These are phyloP conservation scores for Boletus insuetus DNA, from an alignment of 768 basidiomycete genomes.

Conservation along the genomic window DNA sequence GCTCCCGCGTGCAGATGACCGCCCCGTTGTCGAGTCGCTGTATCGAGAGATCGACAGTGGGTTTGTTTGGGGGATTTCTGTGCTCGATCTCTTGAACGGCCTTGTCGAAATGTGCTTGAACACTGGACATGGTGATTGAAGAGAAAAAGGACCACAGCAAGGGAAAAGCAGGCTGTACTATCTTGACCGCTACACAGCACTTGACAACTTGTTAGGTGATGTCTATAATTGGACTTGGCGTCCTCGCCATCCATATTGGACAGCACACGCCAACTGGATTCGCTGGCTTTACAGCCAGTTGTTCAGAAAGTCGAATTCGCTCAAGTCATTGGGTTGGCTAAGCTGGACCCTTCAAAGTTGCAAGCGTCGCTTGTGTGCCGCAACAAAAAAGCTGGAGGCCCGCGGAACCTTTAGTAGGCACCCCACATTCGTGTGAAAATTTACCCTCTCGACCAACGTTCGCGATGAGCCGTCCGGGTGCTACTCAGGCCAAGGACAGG, in stretches of 20 bases:
- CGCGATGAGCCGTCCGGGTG: constrained; percentile 38
- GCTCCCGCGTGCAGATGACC: constrained; percentile 25
- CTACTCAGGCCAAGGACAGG: constrained; percentile 76
- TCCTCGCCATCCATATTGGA: background rate
- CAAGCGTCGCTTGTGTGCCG: constrained; percentile 4
- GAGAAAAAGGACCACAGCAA: constrained; percentile 9
- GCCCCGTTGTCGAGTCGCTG: constrained; percentile 26
- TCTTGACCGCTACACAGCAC: constrained; percentile 8
- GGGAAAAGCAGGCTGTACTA: background rate
- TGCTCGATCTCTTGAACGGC: constrained; percentile 30
- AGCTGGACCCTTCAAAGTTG: too few species aligned
- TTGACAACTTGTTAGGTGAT: background rate
- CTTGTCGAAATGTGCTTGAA: constrained; percentile 26
- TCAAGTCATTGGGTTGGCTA: background rate
- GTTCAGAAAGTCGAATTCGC: background rate
- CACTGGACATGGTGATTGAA: constrained; percentile 19
- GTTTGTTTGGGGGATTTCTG: constrained; percentile 23
- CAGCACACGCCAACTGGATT: background rate
- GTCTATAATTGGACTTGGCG: constrained; percentile 18
- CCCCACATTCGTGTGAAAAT: constrained; percentile 15
- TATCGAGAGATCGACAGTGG: constrained; percentile 17
- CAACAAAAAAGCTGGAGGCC: too few species aligned
- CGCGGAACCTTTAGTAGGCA: too few species aligned
- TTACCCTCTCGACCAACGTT: background rate
- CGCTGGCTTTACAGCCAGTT: background rate